These are phyloP conservation scores for Helicostylum pulchrum DNA, from an alignment of 192 early-diverging fungal species.

Conservation along the genomic window DNA sequence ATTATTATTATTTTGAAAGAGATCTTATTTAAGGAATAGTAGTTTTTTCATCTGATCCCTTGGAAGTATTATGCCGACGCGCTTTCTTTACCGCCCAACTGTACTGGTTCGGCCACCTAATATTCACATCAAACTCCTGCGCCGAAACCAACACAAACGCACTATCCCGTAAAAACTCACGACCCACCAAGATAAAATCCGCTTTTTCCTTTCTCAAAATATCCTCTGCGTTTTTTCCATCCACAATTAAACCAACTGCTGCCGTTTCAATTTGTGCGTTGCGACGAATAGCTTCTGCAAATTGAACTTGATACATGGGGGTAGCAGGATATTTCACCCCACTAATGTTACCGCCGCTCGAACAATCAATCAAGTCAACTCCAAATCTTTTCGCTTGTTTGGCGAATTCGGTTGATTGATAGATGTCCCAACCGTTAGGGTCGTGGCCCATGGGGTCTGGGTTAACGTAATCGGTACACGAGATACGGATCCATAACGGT, in stretches of 20 bases:
- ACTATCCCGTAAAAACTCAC: constrained; percentile 71
- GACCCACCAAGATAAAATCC: constrained; percentile 70
- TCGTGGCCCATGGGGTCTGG: constrained; percentile 43
- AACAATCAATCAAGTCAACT: constrained; percentile 86
- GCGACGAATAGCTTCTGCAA: constrained; percentile 59
- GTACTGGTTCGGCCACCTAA: constrained; percentile 66
- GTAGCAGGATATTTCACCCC: constrained; percentile 15
- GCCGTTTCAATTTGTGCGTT: constrained; percentile 53
- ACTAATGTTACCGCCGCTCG: constrained; percentile 63
- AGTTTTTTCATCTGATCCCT: too few species aligned
- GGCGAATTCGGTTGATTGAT: constrained; percentile 69
- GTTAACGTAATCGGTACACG: constrained; percentile 66
- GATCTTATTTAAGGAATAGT: too few species aligned
- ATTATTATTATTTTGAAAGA: too few species aligned
- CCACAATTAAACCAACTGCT: constrained; percentile 71
- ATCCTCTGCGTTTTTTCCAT: constrained; percentile 62
- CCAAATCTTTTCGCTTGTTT: constrained; percentile 55
- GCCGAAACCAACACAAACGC: constrained; percentile 67
- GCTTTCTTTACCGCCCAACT: constrained; percentile 26
- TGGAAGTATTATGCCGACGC: too few species aligned
- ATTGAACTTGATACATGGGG: constrained; percentile 67
- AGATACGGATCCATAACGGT: constrained; percentile 83
- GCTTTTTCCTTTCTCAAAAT: constrained; percentile 62
- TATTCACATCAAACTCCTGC: constrained; percentile 60
- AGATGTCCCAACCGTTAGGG: constrained; percentile 63